Conservation (phyloP, 1,139 yeast genomes). For the Tardiomyces depauwii region DNA sequence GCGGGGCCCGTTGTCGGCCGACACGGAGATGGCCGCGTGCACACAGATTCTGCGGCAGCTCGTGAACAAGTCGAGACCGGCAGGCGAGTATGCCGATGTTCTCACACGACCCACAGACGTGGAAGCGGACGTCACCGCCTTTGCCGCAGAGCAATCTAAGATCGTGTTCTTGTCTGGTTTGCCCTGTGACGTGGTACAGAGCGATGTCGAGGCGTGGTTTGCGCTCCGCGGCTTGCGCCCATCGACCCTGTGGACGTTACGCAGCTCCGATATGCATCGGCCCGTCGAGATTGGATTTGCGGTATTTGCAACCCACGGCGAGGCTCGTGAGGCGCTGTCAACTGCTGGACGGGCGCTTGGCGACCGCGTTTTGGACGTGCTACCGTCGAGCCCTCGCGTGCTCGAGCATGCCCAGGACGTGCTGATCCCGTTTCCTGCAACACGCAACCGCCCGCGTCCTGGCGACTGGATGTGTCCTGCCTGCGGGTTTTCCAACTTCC, state of each 20-base stretch:
- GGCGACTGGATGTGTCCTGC: conserved; percentile 98
- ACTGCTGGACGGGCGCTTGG: conserved; percentile 72
- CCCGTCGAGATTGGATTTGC: conserved; percentile 67
- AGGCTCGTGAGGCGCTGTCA: conserved; percentile 64
- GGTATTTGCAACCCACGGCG: conserved; percentile 74
- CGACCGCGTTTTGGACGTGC: conserved; percentile 71
- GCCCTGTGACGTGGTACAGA: conserved; percentile 79
- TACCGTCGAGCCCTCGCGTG: conserved; percentile 70
- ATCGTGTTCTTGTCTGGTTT: conserved; percentile 69
- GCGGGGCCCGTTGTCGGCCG: conserved; percentile 27
- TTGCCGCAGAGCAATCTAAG: conserved; percentile 61
- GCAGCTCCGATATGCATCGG: conserved; percentile 40
- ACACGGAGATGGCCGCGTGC: conserved; percentile 32
- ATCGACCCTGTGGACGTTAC: conserved; percentile 80
- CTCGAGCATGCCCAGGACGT: conserved; percentile 75
- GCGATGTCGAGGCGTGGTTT: conserved; percentile 87
- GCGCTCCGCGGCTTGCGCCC: conserved; percentile 81
- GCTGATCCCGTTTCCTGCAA: conserved; percentile 74
- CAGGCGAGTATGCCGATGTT: conserved; percentile 40
- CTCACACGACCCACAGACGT: conserved; percentile 67
- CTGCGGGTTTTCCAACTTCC: conserved; percentile 92
- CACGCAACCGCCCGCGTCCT: conserved; percentile 86
- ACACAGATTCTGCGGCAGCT: conserved; percentile 40
- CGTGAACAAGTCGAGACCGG: conserved; percentile 42
- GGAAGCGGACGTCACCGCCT: conserved; percentile 56